Conservation (phyloP, 441 rosid genomes). For the Aleurites moluccanus region DNA sequence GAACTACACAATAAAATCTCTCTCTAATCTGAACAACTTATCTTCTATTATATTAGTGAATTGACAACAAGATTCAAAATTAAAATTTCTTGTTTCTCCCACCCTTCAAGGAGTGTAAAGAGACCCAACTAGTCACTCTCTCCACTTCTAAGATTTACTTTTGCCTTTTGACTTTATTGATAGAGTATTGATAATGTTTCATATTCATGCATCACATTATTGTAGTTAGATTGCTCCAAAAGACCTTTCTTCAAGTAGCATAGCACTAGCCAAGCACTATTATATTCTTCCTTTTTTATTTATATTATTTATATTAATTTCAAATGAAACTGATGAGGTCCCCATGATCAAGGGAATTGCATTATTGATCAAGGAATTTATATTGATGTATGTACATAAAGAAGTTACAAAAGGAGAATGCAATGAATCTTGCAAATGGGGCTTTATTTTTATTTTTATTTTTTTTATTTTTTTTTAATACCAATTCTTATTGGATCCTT, state of each 20-base stretch:
- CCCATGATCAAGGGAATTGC: conserved; percentile 16
- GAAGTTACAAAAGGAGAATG: conserved; percentile 23
- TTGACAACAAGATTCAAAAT: too few relatives aligned
- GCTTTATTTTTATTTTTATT: too few relatives aligned
- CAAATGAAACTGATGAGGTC: conserved; percentile 6
- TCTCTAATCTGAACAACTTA: too few relatives aligned
- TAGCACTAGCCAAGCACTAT: conserved; percentile 22
- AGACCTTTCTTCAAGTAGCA: conserved; percentile 9
- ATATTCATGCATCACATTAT: conserved; percentile 30
- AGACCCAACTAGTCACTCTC: too few relatives aligned
- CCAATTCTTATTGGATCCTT: conserved; percentile 7
- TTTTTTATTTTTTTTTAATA: background rate
- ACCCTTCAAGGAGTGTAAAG: too few relatives aligned
- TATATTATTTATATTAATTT: conserved; percentile 8
- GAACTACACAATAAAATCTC: too few relatives aligned
- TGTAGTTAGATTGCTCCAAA: conserved; percentile 19
- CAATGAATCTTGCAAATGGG: conserved; percentile 33
- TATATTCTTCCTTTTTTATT: conserved; percentile 12
- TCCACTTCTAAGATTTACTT: background rate
- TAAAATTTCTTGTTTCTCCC: too few relatives aligned
- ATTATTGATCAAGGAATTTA: background rate
- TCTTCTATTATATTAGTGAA: too few relatives aligned
- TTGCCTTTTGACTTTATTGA: conserved; percentile 30
- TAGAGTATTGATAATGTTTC: conserved; percentile 28
- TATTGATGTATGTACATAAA: background rate